phyloP scores from a whole-genome alignment of 352 stramenopile species.

The Phytophthora megakarya region DNA sequence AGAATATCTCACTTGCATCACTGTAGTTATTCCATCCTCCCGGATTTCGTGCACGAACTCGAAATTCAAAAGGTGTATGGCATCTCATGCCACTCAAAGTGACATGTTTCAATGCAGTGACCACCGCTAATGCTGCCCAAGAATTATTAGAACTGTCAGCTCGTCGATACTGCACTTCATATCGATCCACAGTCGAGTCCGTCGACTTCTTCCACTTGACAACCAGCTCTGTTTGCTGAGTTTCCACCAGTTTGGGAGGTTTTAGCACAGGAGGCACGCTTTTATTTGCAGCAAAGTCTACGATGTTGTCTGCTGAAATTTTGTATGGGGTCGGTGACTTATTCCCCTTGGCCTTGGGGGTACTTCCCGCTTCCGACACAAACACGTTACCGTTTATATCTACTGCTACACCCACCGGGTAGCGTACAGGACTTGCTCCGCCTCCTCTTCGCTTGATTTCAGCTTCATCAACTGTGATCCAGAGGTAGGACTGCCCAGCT shows the following conservation, averaged over 20 bases:
- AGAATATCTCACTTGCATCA: constrained; percentile 48
- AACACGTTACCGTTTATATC: constrained; percentile 77
- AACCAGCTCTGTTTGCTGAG: constrained; percentile 54
- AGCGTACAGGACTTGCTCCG: constrained; percentile 50
- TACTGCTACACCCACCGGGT: constrained; percentile 71
- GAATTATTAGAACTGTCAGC: constrained; percentile 52
- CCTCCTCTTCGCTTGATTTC: constrained; percentile 60
- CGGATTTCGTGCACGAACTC: constrained; percentile 66
- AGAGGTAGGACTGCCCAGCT: constrained; percentile 71
- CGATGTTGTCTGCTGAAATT: constrained; percentile 70
- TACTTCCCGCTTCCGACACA: constrained; percentile 49
- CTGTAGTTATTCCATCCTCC: constrained; percentile 77
- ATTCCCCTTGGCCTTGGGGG: constrained; percentile 23
- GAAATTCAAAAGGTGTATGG: constrained; percentile 62
- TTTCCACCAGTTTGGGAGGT: constrained; percentile 52
- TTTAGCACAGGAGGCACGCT: constrained; percentile 36
- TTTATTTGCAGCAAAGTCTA: constrained; percentile 56
- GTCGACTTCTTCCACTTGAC: constrained; percentile 64
- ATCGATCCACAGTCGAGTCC: constrained; percentile 72
- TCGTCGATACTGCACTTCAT: constrained; percentile 71
- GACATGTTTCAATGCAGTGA: constrained; percentile 45
- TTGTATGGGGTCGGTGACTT: constrained; percentile 39
- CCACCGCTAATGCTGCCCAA: constrained; percentile 51
- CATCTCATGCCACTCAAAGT: constrained; percentile 51
- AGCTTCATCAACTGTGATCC: constrained; percentile 75